Evolutionary conservation across 495 filamentous ascomycete genomes (phyloP), one percentile per base, ranked within the genome.

Genomic region (Jackrogersella minutella): DNA sequence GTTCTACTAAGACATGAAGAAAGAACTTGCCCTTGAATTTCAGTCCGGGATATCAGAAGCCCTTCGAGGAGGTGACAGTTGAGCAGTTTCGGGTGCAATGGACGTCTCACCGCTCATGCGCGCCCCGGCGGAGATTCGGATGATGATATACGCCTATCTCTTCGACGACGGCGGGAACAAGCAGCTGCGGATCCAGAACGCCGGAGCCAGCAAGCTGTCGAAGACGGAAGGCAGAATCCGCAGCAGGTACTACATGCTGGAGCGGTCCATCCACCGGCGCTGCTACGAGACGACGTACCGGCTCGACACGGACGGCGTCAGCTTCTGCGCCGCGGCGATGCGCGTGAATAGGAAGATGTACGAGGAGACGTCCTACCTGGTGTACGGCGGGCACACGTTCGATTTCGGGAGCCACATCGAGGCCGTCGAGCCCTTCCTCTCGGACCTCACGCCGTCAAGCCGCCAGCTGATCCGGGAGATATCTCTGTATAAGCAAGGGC

Each of bases 61-160:
- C 17, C 5, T 30, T 11, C 19, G 6, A 11, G 31, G 17, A 13
- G 14, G 11, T 9, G 31, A 17, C 11, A 17, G 11, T 16, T 47
- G 40, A 22, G 14, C 9, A 11, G 26, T n/a, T n/a, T n/a, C 43
- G 22, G 24, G 19, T 11, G 19, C 43, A 34, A 74, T 74, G 71
- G 58, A 55, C 10, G n/a, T 14, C 28, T 67, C 73, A 24, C 66
- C 58, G 1, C 40, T 76, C 2, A 61, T 74, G 66, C 36, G 60
- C 30, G 44, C 85, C 0, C 86, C 86, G 1, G 69, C 78, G 6
- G 86, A 88, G 71, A 78, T 88, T 55, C 82, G 86, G 11, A 71
- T 84, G 22, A 79, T 85, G 53, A 87, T 87, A 34, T 87, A 84
- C 72, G 68, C 72, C 13, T 81, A 85, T 54, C 80, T 84, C 65